Evolutionary conservation across 2,329 filamentous ascomycete species (phyloP).

Genomic region (Penicillium capsulatum): DNA sequence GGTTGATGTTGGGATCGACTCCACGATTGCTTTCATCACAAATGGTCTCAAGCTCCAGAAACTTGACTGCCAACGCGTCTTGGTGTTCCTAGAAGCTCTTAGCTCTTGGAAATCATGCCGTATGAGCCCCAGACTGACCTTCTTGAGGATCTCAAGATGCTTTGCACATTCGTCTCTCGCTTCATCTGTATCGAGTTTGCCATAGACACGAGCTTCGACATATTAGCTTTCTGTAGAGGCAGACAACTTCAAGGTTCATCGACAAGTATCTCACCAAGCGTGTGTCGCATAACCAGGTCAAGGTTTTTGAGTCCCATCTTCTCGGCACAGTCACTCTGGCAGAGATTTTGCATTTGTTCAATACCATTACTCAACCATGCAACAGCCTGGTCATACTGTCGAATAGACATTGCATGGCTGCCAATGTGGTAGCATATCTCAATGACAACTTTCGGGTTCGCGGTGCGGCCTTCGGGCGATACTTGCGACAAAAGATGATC

Average conservation of each 20-base stretch:
- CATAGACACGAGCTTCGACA: conserved; percentile 26
- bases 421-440: conserved; percentile 72
- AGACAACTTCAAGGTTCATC: too few relatives aligned
- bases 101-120: too few relatives aligned
- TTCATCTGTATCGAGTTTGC: conserved; percentile 40
- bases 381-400: conserved; percentile 53
- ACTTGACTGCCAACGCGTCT: too few relatives aligned
- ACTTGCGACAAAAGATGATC: conserved; percentile 71
- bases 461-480: conserved; percentile 30
- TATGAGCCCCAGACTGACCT: conserved; percentile 13
- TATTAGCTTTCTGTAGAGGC: conserved; percentile 5
- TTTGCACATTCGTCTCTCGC: conserved; percentile 51
- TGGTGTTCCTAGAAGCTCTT: neutral
- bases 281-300: conserved; percentile 62
- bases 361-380: conserved; percentile 72
- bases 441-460: conserved; percentile 54
- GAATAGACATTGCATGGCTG: conserved; percentile 51
- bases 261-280: conserved; percentile 50
- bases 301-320: conserved; percentile 50
- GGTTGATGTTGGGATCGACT: too few relatives aligned
- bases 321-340: neutral
- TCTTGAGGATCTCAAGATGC: conserved; percentile 58
- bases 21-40: too few relatives aligned
- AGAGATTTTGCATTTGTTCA: conserved; percentile 50
- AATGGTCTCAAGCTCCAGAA: too few relatives aligned